Conservation (phyloP, 2,329 filamentous ascomycete genomes). For the Fusarium stilboides region DNA sequence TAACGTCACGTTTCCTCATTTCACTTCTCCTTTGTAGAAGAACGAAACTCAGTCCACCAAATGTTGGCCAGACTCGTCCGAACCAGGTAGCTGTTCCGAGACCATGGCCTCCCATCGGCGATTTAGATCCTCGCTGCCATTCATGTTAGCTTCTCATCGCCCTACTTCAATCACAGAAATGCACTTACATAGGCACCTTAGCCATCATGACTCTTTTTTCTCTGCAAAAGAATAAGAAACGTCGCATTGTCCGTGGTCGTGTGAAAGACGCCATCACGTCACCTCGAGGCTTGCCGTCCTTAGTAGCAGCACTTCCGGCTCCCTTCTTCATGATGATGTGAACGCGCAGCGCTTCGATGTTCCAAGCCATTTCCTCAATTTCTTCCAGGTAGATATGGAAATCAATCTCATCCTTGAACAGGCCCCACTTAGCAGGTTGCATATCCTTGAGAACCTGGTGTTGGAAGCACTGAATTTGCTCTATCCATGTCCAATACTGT, state of each 20-base stretch:
- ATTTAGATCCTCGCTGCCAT: constrained; percentile 55
- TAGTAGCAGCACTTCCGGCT: constrained; percentile 42
- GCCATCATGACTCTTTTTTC: constrained; percentile 60
- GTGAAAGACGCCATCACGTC: constrained; percentile 68
- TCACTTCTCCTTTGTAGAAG: neutral
- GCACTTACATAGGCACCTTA: constrained; percentile 59
- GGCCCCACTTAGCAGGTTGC: constrained; percentile 62
- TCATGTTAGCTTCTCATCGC: constrained; percentile 34
- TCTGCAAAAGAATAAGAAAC: constrained; percentile 65
- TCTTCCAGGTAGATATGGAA: constrained; percentile 66
- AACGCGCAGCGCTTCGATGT: constrained; percentile 59
- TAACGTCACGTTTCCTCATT: neutral
- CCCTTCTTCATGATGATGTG: constrained; percentile 57
- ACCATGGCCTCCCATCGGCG: constrained; percentile 55
- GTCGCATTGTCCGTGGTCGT: constrained; percentile 65
- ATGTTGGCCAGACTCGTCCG: constrained; percentile 49
- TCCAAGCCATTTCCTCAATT: constrained; percentile 63
- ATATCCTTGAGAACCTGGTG: constrained; percentile 68
- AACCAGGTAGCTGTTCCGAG: constrained; percentile 52
- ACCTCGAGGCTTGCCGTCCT: constrained; percentile 58
- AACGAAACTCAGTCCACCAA: constrained; percentile 46
- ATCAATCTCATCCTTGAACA: constrained; percentile 66
- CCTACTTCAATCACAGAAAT: constrained; percentile 8
- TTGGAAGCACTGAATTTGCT: constrained; percentile 61
- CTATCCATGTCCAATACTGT: constrained; percentile 70